Evolutionary conservation across 257 asterid genomes (phyloP), one percentile per base, ranked within the genome.

Genomic region (Przewalskia tangutica): DNA sequence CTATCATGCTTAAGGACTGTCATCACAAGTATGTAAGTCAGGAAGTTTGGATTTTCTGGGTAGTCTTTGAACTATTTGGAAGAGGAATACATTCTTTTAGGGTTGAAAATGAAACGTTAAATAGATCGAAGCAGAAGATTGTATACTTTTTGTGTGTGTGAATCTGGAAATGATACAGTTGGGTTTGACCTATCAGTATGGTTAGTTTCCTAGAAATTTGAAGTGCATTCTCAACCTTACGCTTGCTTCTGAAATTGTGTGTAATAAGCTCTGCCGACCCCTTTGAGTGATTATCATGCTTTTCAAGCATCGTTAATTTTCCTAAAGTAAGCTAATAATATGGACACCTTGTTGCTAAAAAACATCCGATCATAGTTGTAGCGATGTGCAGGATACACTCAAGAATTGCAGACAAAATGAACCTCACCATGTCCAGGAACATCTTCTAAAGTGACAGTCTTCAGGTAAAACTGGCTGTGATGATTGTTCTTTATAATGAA

Each of bases 341-440:
- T 75, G 66, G 46, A 10, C 87, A 95, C 98, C 97, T 91, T 84
- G 89, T 91, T 95, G 17, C 88, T 53, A 76, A 95, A 95, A 89
- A 95, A 93, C 46, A 95, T 84, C 2, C 99, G 95, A 34, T 90
- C 90, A 7, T 89, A 83, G 18, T 88, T 85, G 87, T 91, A 95
- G 1, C 93, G 92, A 27, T 84, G 89, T 4, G 84, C 64, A 0
- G 99, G 98, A 85, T 92, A 95, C 34, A 95, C 92, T 98, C 99
- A 95, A 2, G 98, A 95, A 77, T 93, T 89, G 89, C 99, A 95
- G 81, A 85, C 85, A 23, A 93, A 95, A 76, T 89, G 92, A 83
- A 93, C 76, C 7, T 60, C 82, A 13, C 93, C 95, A 1, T 90
- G 91, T 1, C 90, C 93, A 1, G 94, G 97, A 84, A 95, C 94